These are phyloP conservation scores for Linum tenue DNA, from an alignment of 345 rosid species.

Conservation along the genomic window DNA sequence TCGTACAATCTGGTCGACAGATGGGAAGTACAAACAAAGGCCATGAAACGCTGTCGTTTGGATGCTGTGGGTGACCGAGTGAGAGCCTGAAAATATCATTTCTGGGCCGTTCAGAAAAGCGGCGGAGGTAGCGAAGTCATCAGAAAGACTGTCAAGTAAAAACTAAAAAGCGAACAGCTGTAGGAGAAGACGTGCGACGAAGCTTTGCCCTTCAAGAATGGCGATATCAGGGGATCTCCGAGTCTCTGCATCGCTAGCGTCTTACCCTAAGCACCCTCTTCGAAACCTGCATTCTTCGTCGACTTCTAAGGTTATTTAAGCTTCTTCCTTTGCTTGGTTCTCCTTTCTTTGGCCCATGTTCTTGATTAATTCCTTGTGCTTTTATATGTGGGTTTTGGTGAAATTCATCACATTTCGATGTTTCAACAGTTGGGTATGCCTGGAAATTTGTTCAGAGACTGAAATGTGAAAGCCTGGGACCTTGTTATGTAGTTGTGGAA, in stretches of 20 bases:
- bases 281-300: constrained; percentile 41
- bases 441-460: not conserved
- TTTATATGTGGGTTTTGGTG: constrained; percentile 6
- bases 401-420: constrained; percentile 1
- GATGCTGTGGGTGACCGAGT: not conserved
- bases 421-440: constrained; percentile 8
- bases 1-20: too few relatives aligned
- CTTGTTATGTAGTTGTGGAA: not conserved
- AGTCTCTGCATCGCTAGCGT: constrained; percentile 51
- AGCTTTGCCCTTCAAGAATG: constrained; percentile 24
- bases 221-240: constrained; percentile 58
- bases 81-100: not conserved
- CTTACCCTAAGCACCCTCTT: constrained; percentile 38
- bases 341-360: not conserved
- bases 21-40: not conserved
- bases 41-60: not conserved
- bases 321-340: not conserved
- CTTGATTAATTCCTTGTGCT: not conserved
- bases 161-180: not conserved
- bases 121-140: not conserved
- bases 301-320: constrained; percentile 35
- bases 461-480: constrained; percentile 7
- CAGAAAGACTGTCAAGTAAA: not conserved
- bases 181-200: not conserved
- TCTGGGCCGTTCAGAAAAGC: not conserved